These are phyloP conservation scores for Conticribra guillardii DNA, from an alignment of 108 stramenopile species.

Conservation along the genomic window DNA sequence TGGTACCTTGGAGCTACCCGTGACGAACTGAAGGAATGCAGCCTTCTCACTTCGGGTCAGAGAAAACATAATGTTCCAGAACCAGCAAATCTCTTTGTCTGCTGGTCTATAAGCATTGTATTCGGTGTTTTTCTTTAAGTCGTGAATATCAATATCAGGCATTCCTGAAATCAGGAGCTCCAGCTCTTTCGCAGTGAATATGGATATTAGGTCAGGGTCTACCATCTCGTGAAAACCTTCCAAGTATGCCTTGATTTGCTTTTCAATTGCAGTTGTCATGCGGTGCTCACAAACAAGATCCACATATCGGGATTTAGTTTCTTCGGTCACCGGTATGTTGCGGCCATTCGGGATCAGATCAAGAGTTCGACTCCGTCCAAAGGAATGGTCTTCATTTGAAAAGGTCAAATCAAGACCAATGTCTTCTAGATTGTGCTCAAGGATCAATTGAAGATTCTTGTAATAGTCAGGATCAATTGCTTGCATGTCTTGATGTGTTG, in stretches of 20 bases:
- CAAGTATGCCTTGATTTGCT: constrained; percentile 95
- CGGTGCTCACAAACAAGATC: constrained; percentile 94
- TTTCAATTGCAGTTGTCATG: constrained; percentile 94
- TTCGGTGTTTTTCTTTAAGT: constrained; percentile 92
- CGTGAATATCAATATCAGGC: constrained; percentile 95
- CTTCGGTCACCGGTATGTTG: constrained; percentile 91
- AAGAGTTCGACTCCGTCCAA: constrained; percentile 82
- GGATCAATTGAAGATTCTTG: constrained; percentile 92
- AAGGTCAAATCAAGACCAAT: constrained; percentile 95
- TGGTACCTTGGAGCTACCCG: constrained; percentile 94
- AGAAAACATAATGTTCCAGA: constrained; percentile 93
- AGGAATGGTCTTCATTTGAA: constrained; percentile 84
- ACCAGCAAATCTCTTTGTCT: constrained; percentile 94
- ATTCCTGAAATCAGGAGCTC: constrained; percentile 97
- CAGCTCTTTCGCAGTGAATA: constrained; percentile 95
- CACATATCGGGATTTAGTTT: constrained; percentile 93
- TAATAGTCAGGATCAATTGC: constrained; percentile 98
- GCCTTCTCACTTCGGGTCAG: constrained; percentile 92
- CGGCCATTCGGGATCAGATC: constrained; percentile 94
- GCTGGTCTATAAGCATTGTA: constrained; percentile 88
- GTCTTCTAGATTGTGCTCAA: constrained; percentile 91
- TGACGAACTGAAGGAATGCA: constrained; percentile 94
- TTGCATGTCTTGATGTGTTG: constrained; percentile 96
- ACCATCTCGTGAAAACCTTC: constrained; percentile 98
- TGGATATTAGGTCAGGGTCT: constrained; percentile 88